Percentiles rank a stretch among this genome's conserved stretches.
Evolutionary conservation across 176 grass and related monocot genomes (phyloP).

Genomic region (Zea luxurians): DNA sequence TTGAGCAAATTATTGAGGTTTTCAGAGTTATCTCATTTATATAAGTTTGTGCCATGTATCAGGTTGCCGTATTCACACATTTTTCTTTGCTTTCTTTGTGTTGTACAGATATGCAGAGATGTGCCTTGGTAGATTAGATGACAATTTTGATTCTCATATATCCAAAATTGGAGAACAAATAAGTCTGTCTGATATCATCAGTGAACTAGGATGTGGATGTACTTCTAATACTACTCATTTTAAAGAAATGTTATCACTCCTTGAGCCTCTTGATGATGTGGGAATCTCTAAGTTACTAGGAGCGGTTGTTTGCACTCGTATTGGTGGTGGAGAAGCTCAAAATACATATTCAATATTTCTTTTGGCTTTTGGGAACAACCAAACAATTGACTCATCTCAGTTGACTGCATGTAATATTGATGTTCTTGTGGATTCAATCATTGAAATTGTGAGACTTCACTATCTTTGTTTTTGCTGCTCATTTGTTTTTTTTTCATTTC

Average conservation of each 20-base stretch:
- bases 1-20: constrained; percentile 41
- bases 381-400: constrained; percentile 50
- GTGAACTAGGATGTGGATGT: constrained; percentile 52
- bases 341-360: constrained; percentile 67
- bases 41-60: constrained; percentile 18
- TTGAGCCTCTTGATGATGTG: constrained; percentile 52
- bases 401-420: constrained; percentile 76
- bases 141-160: constrained; percentile 52
- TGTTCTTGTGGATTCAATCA: constrained; percentile 81
- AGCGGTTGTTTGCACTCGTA: constrained; percentile 49
- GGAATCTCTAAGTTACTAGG: constrained; percentile 53
- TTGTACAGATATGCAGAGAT: constrained; percentile 56
- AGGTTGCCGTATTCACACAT: constrained; percentile 24
- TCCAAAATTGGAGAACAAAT: constrained; percentile 54
- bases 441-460: constrained; percentile 75
- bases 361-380: constrained; percentile 60
- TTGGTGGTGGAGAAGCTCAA: constrained; percentile 42
- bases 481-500: not conserved
- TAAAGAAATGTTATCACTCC: constrained; percentile 48
- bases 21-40: constrained; percentile 1
- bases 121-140: constrained; percentile 44
- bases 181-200: constrained; percentile 50
- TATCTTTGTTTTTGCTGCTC: constrained; percentile 18
- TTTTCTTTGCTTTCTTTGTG: constrained; percentile 12
- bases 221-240: constrained; percentile 37